Conservation (phyloP, 352 stramenopile species). For the Thraustotheca clavata region DNA sequence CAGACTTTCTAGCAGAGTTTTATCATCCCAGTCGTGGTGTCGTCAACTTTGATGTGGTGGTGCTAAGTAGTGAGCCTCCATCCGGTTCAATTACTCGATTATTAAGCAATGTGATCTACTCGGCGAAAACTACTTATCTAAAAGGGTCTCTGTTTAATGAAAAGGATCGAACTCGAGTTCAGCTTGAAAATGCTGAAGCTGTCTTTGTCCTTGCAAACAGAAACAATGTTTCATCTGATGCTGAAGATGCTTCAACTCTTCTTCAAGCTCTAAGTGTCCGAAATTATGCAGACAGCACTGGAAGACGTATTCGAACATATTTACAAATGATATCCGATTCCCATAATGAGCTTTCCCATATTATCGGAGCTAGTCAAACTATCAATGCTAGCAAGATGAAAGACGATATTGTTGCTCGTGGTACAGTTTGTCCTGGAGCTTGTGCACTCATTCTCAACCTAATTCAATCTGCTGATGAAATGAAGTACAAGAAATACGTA, state of each 20-base stretch:
- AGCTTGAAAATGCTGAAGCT: constrained; percentile 37
- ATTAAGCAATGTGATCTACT: constrained; percentile 41
- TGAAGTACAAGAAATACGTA: constrained; percentile 32
- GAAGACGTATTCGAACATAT: constrained; percentile 44
- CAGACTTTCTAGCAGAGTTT: constrained; percentile 65
- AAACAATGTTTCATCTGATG: constrained; percentile 21
- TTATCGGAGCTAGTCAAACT: constrained; percentile 43
- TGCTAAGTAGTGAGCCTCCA: constrained; percentile 42
- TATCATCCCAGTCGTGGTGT: constrained; percentile 51
- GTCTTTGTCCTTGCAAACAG: constrained; percentile 59
- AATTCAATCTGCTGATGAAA: constrained; percentile 38
- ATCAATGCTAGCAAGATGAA: constrained; percentile 36
- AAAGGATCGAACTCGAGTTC: constrained; percentile 38
- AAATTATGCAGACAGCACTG: constrained; percentile 46
- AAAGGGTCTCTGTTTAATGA: constrained; percentile 39
- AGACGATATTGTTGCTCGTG: constrained; percentile 34
- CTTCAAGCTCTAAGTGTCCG: constrained; percentile 49
- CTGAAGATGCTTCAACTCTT: constrained; percentile 47
- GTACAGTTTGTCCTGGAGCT: constrained; percentile 42
- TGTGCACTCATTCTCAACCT: constrained; percentile 61
- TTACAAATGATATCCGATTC: constrained; percentile 39
- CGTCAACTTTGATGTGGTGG: constrained; percentile 57
- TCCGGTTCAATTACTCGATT: constrained; percentile 29
- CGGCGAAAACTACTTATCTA: constrained; percentile 38
- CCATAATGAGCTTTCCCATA: constrained; percentile 33